phyloP scores from a whole-genome alignment of 2,329 filamentous ascomycete genomes.

The Lecanicillium sp. region DNA sequence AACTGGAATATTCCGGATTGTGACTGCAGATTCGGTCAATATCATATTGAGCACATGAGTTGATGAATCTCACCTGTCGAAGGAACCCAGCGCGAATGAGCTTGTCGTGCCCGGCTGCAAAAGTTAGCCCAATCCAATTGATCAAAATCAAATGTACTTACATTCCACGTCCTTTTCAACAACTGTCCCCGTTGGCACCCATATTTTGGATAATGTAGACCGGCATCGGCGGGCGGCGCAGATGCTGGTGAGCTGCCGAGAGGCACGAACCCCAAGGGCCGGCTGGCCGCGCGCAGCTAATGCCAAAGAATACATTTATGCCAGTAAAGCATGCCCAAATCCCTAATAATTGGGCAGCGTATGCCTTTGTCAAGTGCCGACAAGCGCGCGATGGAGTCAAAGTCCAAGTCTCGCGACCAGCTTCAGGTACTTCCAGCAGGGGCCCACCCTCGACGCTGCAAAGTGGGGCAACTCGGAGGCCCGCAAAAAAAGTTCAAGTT shows the following conservation, averaged over 20 bases:
- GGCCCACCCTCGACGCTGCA: background rate
- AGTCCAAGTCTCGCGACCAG: slow-evolving; percentile 2
- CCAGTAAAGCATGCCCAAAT: background rate
- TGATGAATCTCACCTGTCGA: slow-evolving; percentile 51
- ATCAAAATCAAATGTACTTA: slow-evolving; percentile 22
- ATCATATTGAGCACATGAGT: slow-evolving; percentile 1
- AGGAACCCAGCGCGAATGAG: slow-evolving; percentile 67
- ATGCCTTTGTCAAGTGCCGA: background rate
- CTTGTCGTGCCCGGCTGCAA: slow-evolving; percentile 56
- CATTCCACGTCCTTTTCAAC: slow-evolving; percentile 50
- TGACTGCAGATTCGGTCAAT: slow-evolving; percentile 42
- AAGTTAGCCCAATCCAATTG: slow-evolving; percentile 17
- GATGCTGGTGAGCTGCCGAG: background rate
- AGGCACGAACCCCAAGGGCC: background rate
- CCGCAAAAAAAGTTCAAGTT: slow-evolving; percentile 16
- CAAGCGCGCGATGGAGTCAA: background rate
- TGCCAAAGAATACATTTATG: slow-evolving; percentile 9
- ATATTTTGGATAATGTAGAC: slow-evolving; percentile 60
- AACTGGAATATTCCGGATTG: slow-evolving; percentile 90
- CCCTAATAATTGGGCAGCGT: background rate
- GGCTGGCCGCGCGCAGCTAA: background rate
- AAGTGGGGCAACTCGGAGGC: slow-evolving; percentile 5
- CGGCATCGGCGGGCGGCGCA: slow-evolving; percentile 30
- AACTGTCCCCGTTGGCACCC: slow-evolving; percentile 70
- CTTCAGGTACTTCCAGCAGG: background rate